Evolutionary conservation across 352 stramenopile species (phyloP).

Genomic region (Phytophthora cactorum): DNA sequence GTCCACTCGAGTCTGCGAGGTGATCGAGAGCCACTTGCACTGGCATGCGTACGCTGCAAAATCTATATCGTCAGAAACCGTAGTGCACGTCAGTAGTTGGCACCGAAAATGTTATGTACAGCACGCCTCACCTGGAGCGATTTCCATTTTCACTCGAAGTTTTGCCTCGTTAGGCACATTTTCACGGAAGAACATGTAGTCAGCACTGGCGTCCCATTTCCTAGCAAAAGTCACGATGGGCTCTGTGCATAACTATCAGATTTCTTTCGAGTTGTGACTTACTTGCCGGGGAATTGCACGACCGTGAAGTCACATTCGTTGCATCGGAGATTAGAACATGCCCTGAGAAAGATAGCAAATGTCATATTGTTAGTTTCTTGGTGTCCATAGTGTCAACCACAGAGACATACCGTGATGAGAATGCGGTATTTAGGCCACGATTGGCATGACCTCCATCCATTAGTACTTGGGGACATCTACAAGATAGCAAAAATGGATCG

Average conservation of each 20-base stretch:
- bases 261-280: slow-evolving; percentile 18
- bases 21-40: slow-evolving; percentile 81
- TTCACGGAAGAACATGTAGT: slow-evolving; percentile 90
- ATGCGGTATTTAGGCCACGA: slow-evolving; percentile 63
- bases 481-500: slow-evolving; percentile 5
- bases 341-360: slow-evolving; percentile 21
- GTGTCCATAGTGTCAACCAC: neutral
- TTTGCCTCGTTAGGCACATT: slow-evolving; percentile 79
- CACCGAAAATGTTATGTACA: neutral
- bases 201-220: slow-evolving; percentile 69
- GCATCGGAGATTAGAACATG: slow-evolving; percentile 78
- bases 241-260: neutral
- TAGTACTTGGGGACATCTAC: slow-evolving; percentile 62
- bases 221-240: slow-evolving; percentile 26
- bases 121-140: slow-evolving; percentile 40
- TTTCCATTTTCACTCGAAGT: slow-evolving; percentile 70
- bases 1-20: slow-evolving; percentile 53
- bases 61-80: slow-evolving; percentile 25
- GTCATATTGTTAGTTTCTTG: too few species aligned
- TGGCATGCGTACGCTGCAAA: slow-evolving; percentile 79
- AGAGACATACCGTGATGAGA: slow-evolving; percentile 40
- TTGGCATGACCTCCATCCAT: slow-evolving; percentile 63
- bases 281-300: slow-evolving; percentile 79
- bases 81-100: slow-evolving; percentile 4
- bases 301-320: slow-evolving; percentile 87